A percentile compares a stretch with the other conserved stretches of the same genome.
These are phyloP conservation scores for Glebionis coronaria DNA, from an alignment of 129 eudicot species.

Conservation along the genomic window DNA sequence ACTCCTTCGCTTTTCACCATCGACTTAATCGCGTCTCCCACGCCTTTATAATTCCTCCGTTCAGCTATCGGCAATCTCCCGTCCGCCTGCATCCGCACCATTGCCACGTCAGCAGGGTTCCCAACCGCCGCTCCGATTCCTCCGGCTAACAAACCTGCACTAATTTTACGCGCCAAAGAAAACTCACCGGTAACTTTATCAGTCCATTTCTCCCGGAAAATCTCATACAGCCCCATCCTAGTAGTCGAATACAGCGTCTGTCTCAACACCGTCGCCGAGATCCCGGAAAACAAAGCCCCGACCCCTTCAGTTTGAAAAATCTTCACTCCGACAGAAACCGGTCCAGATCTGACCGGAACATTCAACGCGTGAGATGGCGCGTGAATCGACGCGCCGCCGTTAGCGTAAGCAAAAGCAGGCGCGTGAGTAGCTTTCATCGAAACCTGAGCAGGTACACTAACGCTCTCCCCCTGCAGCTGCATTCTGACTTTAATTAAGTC, in stretches of 20 bases:
- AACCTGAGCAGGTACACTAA: background rate
- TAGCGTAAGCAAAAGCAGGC: constrained; percentile 47
- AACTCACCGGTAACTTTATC: constrained; percentile 40
- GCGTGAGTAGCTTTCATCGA: constrained; percentile 29
- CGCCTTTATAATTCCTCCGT: constrained; percentile 61
- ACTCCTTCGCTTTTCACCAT: constrained; percentile 60
- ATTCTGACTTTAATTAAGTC: constrained; percentile 78
- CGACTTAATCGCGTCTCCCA: constrained; percentile 51
- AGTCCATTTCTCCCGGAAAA: constrained; percentile 57
- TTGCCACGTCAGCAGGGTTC: constrained; percentile 82
- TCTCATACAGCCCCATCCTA: constrained; percentile 77
- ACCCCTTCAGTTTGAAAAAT: constrained; percentile 65
- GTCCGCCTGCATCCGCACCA: constrained; percentile 90
- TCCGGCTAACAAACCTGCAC: constrained; percentile 68
- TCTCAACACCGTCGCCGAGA: constrained; percentile 79
- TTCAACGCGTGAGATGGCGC: constrained; percentile 19
- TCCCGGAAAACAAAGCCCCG: constrained; percentile 68
- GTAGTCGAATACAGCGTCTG: constrained; percentile 78
- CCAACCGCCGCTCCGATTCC: constrained; percentile 83
- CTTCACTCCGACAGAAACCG: constrained; percentile 50
- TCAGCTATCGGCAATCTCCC: constrained; percentile 62
- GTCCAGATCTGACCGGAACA: constrained; percentile 36
- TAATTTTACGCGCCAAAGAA: constrained; percentile 46
- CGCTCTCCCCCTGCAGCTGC: constrained; percentile 71
- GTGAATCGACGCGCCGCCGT: constrained; percentile 24